Conservation (phyloP, 2,329 filamentous ascomycete species). For the Colletotrichum gigasporum region DNA sequence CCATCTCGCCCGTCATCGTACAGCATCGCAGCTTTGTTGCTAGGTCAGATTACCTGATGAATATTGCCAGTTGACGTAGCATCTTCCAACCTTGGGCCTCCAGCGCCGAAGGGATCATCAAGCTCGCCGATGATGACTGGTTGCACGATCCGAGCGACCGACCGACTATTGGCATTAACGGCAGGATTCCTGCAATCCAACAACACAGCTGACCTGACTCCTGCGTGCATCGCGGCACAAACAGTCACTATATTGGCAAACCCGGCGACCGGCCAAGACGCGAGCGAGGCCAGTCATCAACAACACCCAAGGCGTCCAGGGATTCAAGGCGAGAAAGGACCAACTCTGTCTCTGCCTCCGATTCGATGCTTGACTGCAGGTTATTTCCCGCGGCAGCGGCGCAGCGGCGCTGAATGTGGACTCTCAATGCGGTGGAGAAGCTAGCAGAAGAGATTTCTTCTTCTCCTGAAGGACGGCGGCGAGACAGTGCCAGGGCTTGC, state of each 20-base stretch:
- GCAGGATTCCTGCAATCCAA: background rate
- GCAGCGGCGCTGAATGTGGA: conserved; percentile 2
- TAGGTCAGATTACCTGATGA: background rate
- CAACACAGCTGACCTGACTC: conserved; percentile 1
- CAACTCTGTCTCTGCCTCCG: background rate
- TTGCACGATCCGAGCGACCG: background rate
- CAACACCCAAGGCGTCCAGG: background rate
- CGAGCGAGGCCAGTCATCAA: background rate
- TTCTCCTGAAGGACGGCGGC: conserved; percentile 18
- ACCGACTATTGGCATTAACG: conserved; percentile 5
- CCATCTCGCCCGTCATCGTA: background rate
- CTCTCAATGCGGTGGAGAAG: conserved; percentile 24
- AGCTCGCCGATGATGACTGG: background rate
- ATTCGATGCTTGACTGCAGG: conserved; percentile 25
- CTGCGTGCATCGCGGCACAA: background rate
- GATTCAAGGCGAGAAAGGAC: too few species aligned
- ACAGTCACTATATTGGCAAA: background rate
- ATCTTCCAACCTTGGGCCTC: background rate
- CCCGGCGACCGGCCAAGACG: conserved; percentile 1
- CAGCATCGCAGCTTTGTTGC: conserved; percentile 9
- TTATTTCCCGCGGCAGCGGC: conserved; percentile 24
- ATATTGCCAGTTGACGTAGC: conserved; percentile 2
- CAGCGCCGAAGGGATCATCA: conserved; percentile 2
- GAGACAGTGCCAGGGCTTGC: conserved; percentile 28
- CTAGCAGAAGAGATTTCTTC: conserved; percentile 9